Percentiles rank a stretch among this genome's conserved stretches.
Evolutionary conservation across 768 basidiomycete genomes (phyloP).

Genomic region (Multifurca ochricompacta): DNA sequence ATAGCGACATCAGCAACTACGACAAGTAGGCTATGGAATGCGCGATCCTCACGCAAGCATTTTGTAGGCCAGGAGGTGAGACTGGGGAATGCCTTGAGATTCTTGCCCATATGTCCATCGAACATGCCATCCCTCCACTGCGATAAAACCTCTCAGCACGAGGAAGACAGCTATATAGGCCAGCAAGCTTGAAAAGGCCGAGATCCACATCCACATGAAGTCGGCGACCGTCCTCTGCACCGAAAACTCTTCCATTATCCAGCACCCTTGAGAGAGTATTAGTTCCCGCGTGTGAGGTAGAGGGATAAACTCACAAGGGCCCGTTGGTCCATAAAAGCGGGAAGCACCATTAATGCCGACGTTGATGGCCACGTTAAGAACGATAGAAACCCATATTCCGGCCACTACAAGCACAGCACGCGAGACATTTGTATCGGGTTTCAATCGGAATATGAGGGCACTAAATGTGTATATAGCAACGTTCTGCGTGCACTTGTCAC

Average conservation of each 20-base stretch:
- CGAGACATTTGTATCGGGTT: conserved; percentile 25
- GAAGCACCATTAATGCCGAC: conserved; percentile 30
- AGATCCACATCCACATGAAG: conserved; percentile 47
- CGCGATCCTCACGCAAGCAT: conserved; percentile 39
- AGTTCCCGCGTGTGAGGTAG: background rate
- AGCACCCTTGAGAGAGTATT: conserved; percentile 37
- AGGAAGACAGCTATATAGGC: conserved; percentile 41
- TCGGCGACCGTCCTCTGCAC: conserved; percentile 39
- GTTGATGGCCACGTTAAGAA: conserved; percentile 35
- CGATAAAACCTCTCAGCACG: conserved; percentile 33
- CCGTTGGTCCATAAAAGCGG: conserved; percentile 34
- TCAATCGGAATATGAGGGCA: conserved; percentile 31
- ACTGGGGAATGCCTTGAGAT: background rate
- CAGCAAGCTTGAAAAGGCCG: conserved; percentile 35
- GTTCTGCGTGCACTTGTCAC: conserved; percentile 19
- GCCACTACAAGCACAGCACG: conserved; percentile 29
- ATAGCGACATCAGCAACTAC: background rate
- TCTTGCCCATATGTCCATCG: conserved; percentile 20
- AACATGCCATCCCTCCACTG: conserved; percentile 28
- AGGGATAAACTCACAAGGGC: conserved; percentile 30
- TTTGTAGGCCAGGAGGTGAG: conserved; percentile 32
- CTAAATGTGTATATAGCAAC: conserved; percentile 37
- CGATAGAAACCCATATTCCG: conserved; percentile 35
- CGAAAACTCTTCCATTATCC: conserved; percentile 34
- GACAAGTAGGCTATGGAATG: background rate